These are phyloP conservation scores for Plasmopara muralis DNA, from an alignment of 352 stramenopile genomes.

Conservation along the genomic window DNA sequence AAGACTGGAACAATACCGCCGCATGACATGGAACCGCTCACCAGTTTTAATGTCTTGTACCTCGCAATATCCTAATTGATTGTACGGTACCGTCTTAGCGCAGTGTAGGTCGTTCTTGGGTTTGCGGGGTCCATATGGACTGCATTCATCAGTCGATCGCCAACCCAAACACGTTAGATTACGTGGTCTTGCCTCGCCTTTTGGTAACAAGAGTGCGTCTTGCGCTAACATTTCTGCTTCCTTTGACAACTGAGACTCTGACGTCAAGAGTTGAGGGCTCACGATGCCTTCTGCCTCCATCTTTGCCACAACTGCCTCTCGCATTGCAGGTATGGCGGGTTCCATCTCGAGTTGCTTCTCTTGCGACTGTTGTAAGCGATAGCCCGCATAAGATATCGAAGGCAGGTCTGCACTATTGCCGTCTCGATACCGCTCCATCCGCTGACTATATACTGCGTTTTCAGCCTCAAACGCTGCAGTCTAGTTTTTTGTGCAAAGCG, in stretches of 20 bases:
- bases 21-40: constrained; percentile 32
- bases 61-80: constrained; percentile 41
- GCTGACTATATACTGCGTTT: constrained; percentile 1
- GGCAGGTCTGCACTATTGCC: constrained; percentile 10
- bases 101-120: constrained; percentile 14
- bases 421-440: not conserved
- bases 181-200: constrained; percentile 15
- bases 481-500: constrained; percentile 3
- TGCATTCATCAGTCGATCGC: constrained; percentile 19
- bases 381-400: too few species aligned
- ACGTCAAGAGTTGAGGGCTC: not conserved
- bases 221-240: constrained; percentile 30
- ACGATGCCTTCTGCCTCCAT: constrained; percentile 11
- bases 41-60: constrained; percentile 29
- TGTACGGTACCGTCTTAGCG: constrained; percentile 20
- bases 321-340: constrained; percentile 14
- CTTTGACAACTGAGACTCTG: constrained; percentile 4
- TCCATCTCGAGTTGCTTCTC: constrained; percentile 14
- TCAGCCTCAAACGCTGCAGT: too few species aligned
- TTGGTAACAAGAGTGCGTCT: constrained; percentile 26
- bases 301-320: constrained; percentile 15
- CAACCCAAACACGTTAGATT: constrained; percentile 20
- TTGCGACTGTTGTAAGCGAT: constrained; percentile 7
- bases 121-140: constrained; percentile 15
- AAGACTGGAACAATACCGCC: constrained; percentile 30